A percentile compares a stretch with the other conserved stretches of the same genome.
These are phyloP conservation scores for Fragilaria radians DNA, from an alignment of 108 stramenopile genomes.

Conservation along the genomic window DNA sequence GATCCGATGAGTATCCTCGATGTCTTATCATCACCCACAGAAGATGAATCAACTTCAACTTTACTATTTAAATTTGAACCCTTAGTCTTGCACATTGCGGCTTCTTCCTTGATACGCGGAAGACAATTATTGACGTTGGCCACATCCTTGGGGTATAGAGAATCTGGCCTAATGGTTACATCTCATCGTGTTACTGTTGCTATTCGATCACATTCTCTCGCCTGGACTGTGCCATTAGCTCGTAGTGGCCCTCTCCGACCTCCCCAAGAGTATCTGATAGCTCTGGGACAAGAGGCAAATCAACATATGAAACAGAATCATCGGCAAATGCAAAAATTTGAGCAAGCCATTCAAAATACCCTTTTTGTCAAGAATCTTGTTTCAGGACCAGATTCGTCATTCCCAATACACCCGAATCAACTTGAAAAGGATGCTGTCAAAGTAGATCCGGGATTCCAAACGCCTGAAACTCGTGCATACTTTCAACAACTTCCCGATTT, in stretches of 20 bases:
- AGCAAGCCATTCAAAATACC: no score
- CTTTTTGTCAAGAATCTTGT: no score
- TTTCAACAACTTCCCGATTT: slow-evolving; percentile 41
- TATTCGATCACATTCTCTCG: slow-evolving; percentile 53
- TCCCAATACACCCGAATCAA: no score
- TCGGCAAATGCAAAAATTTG: slow-evolving; percentile 39
- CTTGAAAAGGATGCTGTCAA: no score
- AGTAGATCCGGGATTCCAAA: no score
- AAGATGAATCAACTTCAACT: background rate
- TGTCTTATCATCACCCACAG: slow-evolving; percentile 28
- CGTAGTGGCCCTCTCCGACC: slow-evolving; percentile 15
- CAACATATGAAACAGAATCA: slow-evolving; percentile 47
- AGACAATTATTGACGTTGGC: slow-evolving; percentile 48
- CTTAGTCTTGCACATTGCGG: slow-evolving; percentile 74
- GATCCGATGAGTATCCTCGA: slow-evolving; percentile 27
- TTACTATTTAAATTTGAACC: slow-evolving; percentile 69
- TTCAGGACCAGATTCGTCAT: no score
- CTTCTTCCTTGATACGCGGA: slow-evolving; percentile 40
- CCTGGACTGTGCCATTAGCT: slow-evolving; percentile 38
- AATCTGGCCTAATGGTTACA: slow-evolving; percentile 73
- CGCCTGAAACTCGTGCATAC: no score
- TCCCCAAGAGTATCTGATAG: slow-evolving; percentile 30
- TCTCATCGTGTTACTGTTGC: slow-evolving; percentile 44
- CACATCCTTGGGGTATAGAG: slow-evolving; percentile 68
- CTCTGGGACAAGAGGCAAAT: slow-evolving; percentile 56